Evolutionary conservation across 1,284 basidiomycete species (phyloP).

Genomic region (Omphalotus olearius): DNA sequence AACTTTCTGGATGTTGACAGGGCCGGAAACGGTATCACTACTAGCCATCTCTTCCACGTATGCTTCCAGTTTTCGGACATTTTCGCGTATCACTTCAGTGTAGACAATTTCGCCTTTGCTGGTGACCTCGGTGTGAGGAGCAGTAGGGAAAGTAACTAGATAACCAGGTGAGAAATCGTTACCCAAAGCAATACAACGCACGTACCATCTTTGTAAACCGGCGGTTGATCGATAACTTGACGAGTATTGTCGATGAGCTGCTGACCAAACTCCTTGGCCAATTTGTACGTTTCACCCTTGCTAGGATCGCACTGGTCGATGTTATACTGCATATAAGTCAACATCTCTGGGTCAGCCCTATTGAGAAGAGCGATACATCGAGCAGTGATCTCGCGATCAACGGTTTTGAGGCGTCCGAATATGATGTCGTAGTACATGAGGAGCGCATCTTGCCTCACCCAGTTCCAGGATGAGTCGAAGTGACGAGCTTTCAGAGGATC

Average conservation of each 20-base stretch:
- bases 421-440: constrained; percentile 98
- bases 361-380: constrained; percentile 98
- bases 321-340: constrained; percentile 95
- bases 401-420: constrained; percentile 88
- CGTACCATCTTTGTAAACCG: constrained; percentile 90
- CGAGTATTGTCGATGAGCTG: constrained; percentile 93
- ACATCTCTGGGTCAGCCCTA: constrained; percentile 86
- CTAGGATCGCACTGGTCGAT: constrained; percentile 82
- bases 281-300: constrained; percentile 87
- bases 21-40: constrained; percentile 78
- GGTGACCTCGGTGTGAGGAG: constrained; percentile 91
- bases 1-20: constrained; percentile 93
- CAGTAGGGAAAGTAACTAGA: constrained; percentile 95
- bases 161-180: constrained; percentile 10
- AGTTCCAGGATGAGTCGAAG: constrained; percentile 99
- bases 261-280: constrained; percentile 96
- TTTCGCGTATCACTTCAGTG: constrained; percentile 90
- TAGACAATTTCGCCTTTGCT: constrained; percentile 94
- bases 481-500: constrained; percentile 94
- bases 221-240: constrained; percentile 79
- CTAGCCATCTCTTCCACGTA: constrained; percentile 99
- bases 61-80: constrained; percentile 95
- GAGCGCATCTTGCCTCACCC: constrained; percentile 94
- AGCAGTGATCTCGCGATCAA: constrained; percentile 94
- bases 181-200: constrained; percentile 11